A percentile compares a stretch with the other conserved stretches of the same genome.
phyloP scores from a whole-genome alignment of 2,329 filamentous ascomycete genomes.

The Escovopsis weberi region DNA sequence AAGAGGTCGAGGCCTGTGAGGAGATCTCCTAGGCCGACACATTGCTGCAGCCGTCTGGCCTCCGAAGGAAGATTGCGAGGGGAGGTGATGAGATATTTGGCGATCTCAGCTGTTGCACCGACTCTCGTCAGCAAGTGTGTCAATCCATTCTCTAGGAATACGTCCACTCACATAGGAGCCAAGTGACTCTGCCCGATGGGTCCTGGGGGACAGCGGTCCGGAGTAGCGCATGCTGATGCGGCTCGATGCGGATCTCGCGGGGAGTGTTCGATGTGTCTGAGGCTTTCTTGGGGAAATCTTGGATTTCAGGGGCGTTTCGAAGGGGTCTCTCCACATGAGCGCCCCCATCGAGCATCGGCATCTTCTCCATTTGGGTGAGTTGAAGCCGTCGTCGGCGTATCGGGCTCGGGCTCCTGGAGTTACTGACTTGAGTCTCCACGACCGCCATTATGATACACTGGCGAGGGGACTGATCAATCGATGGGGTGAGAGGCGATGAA shows the following conservation, averaged over 20 bases:
- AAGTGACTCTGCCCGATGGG: background rate
- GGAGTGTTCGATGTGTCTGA: no score
- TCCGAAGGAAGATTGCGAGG: background rate
- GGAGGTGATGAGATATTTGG: background rate
- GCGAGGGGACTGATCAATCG: no score
- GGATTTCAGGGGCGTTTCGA: no score
- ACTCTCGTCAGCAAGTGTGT: background rate
- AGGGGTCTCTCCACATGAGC: background rate
- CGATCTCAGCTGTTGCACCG: background rate
- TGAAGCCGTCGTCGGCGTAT: no score
- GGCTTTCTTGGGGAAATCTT: no score
- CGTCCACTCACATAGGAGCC: background rate
- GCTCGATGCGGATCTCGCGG: background rate
- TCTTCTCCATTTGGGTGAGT: background rate
- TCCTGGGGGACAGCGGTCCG: background rate
- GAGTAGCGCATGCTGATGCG: background rate
- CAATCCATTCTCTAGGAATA: background rate
- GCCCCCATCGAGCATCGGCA: background rate
- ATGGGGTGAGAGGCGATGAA: no score
- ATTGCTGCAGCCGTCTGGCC: background rate
- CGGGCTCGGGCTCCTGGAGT: no score
- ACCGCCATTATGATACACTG: no score
- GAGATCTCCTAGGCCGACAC: background rate
- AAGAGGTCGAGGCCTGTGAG: constrained; percentile 6
- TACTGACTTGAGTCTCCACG: no score